phyloP scores from a whole-genome alignment of 108 stramenopile species.

The Nitzschia putrida region DNA sequence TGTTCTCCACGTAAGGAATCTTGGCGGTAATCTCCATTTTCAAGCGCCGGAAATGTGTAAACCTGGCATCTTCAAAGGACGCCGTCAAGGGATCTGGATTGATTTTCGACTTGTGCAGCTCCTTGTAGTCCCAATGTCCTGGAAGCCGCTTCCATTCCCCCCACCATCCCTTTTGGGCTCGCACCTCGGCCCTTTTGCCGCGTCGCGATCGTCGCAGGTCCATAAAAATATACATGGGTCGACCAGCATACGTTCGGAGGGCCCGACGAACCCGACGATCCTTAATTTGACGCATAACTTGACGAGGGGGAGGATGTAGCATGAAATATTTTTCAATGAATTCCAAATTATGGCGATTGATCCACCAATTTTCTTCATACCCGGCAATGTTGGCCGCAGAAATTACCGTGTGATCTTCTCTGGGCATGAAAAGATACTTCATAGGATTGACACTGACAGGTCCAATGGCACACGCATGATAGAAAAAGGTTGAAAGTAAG shows the following conservation, averaged over 20 bases:
- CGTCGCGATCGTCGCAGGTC: slow-evolving; percentile 31
- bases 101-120: too few species aligned
- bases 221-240: slow-evolving; percentile 42
- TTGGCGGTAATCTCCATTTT: slow-evolving; percentile 44
- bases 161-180: slow-evolving; percentile 18
- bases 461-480: too few species aligned
- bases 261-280: slow-evolving; percentile 30
- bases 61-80: slow-evolving; percentile 51
- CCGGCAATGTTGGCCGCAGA: too few species aligned
- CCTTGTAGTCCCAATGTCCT: slow-evolving; percentile 39
- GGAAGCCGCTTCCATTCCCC: slow-evolving; percentile 31
- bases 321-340: too few species aligned
- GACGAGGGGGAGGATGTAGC: background rate
- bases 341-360: too few species aligned
- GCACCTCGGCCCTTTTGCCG: slow-evolving; percentile 41
- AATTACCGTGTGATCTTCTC: too few species aligned
- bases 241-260: slow-evolving; percentile 19
- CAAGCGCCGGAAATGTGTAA: slow-evolving; percentile 18
- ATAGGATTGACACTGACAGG: too few species aligned
- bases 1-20: slow-evolving; percentile 33
- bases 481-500: too few species aligned
- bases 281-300: slow-evolving; percentile 18
- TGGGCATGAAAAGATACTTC: too few species aligned
- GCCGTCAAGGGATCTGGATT: slow-evolving; percentile 27
- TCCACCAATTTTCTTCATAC: too few species aligned